These are phyloP conservation scores for Paecilomyces sp. DNA, from an alignment of 2,329 filamentous ascomycete genomes.

Conservation along the genomic window DNA sequence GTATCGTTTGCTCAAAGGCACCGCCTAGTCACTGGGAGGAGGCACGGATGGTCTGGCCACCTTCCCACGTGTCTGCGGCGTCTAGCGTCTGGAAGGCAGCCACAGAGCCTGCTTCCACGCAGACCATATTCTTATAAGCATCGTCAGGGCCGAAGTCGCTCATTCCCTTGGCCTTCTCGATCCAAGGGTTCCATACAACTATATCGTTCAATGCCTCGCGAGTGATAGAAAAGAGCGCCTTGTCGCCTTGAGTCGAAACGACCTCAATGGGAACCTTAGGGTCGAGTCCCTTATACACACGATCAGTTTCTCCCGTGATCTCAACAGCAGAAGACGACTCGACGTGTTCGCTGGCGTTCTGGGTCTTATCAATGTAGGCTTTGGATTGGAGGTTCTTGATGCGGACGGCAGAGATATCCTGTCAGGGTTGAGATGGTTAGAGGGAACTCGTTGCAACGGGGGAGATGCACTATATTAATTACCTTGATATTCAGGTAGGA, in stretches of 20 bases:
- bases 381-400: conserved; percentile 71
- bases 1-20: neutral
- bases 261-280: conserved; percentile 39
- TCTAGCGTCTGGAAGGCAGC: conserved; percentile 77
- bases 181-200: conserved; percentile 97
- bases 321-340: conserved; percentile 58
- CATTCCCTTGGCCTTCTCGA: conserved; percentile 73
- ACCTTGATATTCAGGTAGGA: conserved; percentile 81
- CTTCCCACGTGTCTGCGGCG: conserved; percentile 63
- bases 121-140: conserved; percentile 89
- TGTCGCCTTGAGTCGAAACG: conserved; percentile 42
- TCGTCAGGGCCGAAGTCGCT: conserved; percentile 83
- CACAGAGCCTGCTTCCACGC: conserved; percentile 84
- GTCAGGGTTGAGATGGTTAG: conserved; percentile 7
- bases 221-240: conserved; percentile 62
- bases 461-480: conserved; percentile 22
- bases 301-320: conserved; percentile 76
- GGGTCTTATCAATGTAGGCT: conserved; percentile 77
- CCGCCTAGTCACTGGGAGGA: neutral
- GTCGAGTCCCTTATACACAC: conserved; percentile 66
- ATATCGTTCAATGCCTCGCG: conserved; percentile 81
- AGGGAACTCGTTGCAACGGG: neutral
- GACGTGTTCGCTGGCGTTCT: conserved; percentile 55
- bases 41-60: conserved; percentile 49
- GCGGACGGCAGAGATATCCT: conserved; percentile 72